Evolutionary conservation across 257 asterid genomes (phyloP), one percentile per base, ranked within the genome.

Genomic region (Solanum medicagineum): DNA sequence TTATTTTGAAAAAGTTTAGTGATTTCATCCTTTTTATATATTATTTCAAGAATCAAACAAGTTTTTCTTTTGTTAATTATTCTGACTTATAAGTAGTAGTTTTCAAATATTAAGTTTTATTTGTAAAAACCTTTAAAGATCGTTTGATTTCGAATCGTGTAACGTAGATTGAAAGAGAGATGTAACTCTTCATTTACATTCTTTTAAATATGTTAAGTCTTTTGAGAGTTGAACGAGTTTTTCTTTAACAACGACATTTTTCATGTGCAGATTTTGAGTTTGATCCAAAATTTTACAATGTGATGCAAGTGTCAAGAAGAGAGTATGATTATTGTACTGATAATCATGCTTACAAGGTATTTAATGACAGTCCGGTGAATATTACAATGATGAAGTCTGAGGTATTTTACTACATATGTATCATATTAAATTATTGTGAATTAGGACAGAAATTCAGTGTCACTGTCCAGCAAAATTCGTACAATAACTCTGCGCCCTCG

Each of bases 211-310:
- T 36, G 40, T 36, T 36, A 36, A 36, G 40, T 36, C 6, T 36
- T 36, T 36, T 36, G 40, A 36, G 40, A 36, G 40, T 36, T 4
- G 6, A 36, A 3, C 6, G 40, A 36, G 6, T 36, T 36, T 36
- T 36, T 36, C 40, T 4, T 36, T 36, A 36, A 36, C 40, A 2
- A 4, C 5, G 5, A 36, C 45, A 11, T 81, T 42, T 68, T 54
- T 53, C 17, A 42, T 20, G 20, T 83, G 92, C 93, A 94, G 94
- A 87, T 88, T 94, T 94, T 84, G 93, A 91, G 40, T 94, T 93
- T 80, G 92, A 90, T 62, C 89, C 92, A 1, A 92, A 89, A 24
- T 80, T 89, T 40, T 92, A 93, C 88, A 75, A 92, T 68, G 93
- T 92, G 85, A 89, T 89, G 56, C 87, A 92, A 85, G 97, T 93